Conservation (phyloP, 2,329 filamentous ascomycete species). For the Apiospora phragmitis region DNA sequence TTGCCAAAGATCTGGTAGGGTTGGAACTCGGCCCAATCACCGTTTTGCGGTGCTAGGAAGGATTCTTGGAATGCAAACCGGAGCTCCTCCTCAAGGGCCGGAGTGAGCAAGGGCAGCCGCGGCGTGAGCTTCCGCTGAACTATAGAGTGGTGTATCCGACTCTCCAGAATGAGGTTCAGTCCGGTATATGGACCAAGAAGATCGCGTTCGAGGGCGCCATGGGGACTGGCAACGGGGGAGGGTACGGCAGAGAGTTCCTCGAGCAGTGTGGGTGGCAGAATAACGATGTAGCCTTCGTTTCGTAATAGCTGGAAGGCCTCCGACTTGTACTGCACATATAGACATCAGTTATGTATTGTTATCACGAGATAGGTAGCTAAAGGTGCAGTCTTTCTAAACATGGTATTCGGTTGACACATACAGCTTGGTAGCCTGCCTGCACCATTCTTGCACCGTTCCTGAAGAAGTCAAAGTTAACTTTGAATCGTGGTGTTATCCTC, state of each 20-base stretch:
- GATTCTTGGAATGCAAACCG: not conserved
- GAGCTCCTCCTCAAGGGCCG: not conserved
- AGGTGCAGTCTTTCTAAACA: no score
- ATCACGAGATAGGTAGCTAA: no score
- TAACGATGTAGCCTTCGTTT: not conserved
- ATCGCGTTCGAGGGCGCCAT: not conserved
- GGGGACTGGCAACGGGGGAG: not conserved
- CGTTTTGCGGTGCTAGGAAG: not conserved
- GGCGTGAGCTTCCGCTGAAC: not conserved
- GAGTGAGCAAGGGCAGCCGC: not conserved
- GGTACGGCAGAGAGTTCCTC: not conserved
- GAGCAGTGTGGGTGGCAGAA: not conserved
- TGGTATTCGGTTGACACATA: no score
- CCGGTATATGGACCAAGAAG: not conserved
- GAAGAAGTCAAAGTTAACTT: no score
- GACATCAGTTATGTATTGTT: no score
- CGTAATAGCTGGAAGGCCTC: not conserved
- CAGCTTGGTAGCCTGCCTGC: no score
- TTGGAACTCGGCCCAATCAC: not conserved
- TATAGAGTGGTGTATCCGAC: not conserved
- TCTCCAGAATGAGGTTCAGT: not conserved
- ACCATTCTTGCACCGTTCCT: no score
- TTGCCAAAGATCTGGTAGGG: not conserved
- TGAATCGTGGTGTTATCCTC: no score
- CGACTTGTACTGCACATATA: not conserved